Base-by-base conservation (phyloP, 164 flowering plant species). In the Magnolia kwangsiensis region DNA sequence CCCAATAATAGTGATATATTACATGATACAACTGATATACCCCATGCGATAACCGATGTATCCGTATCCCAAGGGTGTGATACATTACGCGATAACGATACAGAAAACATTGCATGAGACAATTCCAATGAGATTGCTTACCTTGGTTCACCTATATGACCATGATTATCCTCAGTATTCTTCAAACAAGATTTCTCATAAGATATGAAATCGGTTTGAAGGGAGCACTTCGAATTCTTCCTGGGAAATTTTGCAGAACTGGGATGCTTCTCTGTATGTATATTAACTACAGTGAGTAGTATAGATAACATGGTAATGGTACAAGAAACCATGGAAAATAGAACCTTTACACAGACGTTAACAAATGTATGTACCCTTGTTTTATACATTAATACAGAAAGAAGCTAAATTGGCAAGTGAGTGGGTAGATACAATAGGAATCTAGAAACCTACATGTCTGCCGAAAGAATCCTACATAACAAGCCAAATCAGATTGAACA, bases 261-360 rank as follows among this genome's bases (percentile, higher is more conserved):
- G 21, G 80, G 76, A 29, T 68, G 73, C 55, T 70, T 82, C 66
- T 83, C 88, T 84, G 78, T 31, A 65, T 50, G 51, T 63, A 63
- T 65, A 70, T 18, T 8, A 70, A 70, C 27, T n/a, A 50, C 72
- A 19, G 61, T 55, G 18, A 55, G 61, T 8, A 55, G 16, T 14
- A 8, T 55, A 16, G 61, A 16, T 16, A 55, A 55, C 61, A 55
- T 55, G 45, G 45, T 7, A 5, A 37, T 23, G 16, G 50, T 65
- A 63, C 45, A 74, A 63, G 37, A 49, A 23, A 23, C 58, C 8
- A 63, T 14, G 20, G 20, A 49, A 49, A 74, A 74, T 64, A 63
- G 3, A 45, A 20, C 50, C 55, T 68, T 68, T 23, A 37, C 7
- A 37, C 7, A 37, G 45, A 37, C 7, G 7, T 37, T 37, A 37